phyloP scores from a whole-genome alignment of 164 flowering plant species.

The Platanus orientalis region DNA sequence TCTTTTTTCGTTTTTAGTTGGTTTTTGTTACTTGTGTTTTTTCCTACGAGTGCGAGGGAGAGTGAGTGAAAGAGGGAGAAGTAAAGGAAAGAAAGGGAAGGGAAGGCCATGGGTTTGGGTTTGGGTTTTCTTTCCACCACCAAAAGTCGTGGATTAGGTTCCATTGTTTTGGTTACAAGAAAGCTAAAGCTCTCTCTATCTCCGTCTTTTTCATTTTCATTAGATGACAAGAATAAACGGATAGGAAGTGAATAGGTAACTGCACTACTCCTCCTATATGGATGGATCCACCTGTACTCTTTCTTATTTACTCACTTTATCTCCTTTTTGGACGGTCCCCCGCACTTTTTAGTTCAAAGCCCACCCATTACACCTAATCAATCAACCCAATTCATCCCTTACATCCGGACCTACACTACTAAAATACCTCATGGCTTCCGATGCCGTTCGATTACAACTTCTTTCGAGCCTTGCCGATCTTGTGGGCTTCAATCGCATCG shows the following conservation, averaged over 20 bases:
- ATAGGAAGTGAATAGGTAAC: slow-evolving; percentile 29
- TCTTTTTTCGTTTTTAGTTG: slow-evolving; percentile 10
- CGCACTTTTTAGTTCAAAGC: too few relatives aligned
- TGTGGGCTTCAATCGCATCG: too few relatives aligned
- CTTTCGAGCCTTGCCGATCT: too few relatives aligned
- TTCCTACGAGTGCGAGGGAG: slow-evolving; percentile 9
- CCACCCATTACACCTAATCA: too few relatives aligned
- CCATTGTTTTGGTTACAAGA: slow-evolving; percentile 13
- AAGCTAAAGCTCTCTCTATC: slow-evolving; percentile 16
- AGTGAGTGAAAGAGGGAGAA: background rate
- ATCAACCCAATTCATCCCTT: too few relatives aligned
- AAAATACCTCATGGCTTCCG: too few relatives aligned
- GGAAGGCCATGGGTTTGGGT: slow-evolving; percentile 11
- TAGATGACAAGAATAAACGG: slow-evolving; percentile 26
- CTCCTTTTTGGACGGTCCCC: too few relatives aligned
- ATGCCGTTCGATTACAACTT: too few relatives aligned
- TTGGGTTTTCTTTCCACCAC: slow-evolving; percentile 34
- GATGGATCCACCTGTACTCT: slow-evolving; percentile 18
- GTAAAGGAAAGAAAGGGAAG: background rate
- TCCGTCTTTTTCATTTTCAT: slow-evolving; percentile 19
- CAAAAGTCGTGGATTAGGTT: slow-evolving; percentile 45
- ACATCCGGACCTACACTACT: too few relatives aligned
- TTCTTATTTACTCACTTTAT: background rate
- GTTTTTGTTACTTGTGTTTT: background rate
- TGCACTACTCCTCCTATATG: slow-evolving; percentile 18